These are phyloP conservation scores for Salvia rosmarinus DNA, from an alignment of 257 asterid species.

Conservation along the genomic window DNA sequence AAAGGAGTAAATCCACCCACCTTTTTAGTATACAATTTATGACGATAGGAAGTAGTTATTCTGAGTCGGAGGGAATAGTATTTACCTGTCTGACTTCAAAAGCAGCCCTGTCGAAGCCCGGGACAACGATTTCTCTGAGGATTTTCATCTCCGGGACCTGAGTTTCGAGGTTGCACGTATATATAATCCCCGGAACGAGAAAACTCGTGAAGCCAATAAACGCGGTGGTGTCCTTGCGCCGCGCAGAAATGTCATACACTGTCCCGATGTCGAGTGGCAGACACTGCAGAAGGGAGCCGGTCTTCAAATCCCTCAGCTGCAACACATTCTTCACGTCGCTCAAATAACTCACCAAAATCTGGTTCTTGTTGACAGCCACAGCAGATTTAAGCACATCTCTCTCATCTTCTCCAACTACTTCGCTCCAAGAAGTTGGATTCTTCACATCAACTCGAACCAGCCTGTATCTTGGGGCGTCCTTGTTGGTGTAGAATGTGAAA, in stretches of 20 bases:
- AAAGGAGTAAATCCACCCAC: no score
- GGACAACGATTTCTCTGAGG: slow-evolving; percentile 69
- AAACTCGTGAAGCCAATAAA: slow-evolving; percentile 82
- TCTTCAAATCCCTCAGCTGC: slow-evolving; percentile 75
- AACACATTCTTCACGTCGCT: slow-evolving; percentile 79
- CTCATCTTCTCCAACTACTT: slow-evolving; percentile 61
- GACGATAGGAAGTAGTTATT: no score
- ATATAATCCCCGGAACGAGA: slow-evolving; percentile 78
- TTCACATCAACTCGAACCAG: slow-evolving; percentile 70
- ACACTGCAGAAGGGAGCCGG: slow-evolving; percentile 62
- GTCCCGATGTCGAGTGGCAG: slow-evolving; percentile 84
- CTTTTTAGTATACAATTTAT: no score
- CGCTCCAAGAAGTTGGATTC: slow-evolving; percentile 70
- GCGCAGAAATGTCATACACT: slow-evolving; percentile 59
- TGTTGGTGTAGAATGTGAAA: slow-evolving; percentile 81
- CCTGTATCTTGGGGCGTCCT: slow-evolving; percentile 89
- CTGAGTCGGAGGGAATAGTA: not conserved
- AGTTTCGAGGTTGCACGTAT: slow-evolving; percentile 55
- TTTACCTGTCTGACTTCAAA: slow-evolving; percentile 79
- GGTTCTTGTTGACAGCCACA: slow-evolving; percentile 62
- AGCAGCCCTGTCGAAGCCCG: slow-evolving; percentile 71
- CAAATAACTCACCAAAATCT: slow-evolving; percentile 64
- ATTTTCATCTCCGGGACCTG: slow-evolving; percentile 59
- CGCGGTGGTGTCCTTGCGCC: slow-evolving; percentile 59
- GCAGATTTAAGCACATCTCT: slow-evolving; percentile 91